Evolutionary conservation across 495 filamentous ascomycete genomes (phyloP).

Genomic region (Hyaloscypha finlandica): DNA sequence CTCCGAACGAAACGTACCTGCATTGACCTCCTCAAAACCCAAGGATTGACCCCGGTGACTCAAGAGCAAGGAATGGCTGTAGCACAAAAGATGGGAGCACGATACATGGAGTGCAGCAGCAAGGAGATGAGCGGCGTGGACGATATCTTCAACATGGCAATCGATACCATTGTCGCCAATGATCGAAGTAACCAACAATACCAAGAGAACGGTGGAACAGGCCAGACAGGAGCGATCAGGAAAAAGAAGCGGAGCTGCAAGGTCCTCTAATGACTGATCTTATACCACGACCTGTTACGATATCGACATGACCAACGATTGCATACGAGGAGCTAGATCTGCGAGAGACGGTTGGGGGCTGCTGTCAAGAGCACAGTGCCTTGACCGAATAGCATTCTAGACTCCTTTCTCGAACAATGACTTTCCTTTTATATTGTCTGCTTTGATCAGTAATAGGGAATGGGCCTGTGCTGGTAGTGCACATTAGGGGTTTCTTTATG

Average conservation of each 20-base stretch:
- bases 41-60: slow-evolving; percentile 93
- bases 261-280: slow-evolving; percentile 56
- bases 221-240: slow-evolving; percentile 34
- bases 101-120: slow-evolving; percentile 96
- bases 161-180: slow-evolving; percentile 80
- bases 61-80: slow-evolving; percentile 85
- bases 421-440: slow-evolving; percentile 20
- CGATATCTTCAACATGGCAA: slow-evolving; percentile 88
- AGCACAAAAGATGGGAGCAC: slow-evolving; percentile 87
- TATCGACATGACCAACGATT: slow-evolving; percentile 33
- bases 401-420: slow-evolving; percentile 15
- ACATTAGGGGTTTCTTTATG: slow-evolving; percentile 30
- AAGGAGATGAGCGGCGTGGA: slow-evolving; percentile 96
- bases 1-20: slow-evolving; percentile 91
- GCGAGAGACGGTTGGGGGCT: slow-evolving; percentile 15
- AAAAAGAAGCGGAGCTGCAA: slow-evolving; percentile 77
- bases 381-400: slow-evolving; percentile 23
- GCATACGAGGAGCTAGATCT: slow-evolving; percentile 31
- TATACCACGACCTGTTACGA: slow-evolving; percentile 29
- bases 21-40: slow-evolving; percentile 97
- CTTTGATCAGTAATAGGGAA: slow-evolving; percentile 26
- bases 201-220: slow-evolving; percentile 25
- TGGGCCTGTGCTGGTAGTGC: slow-evolving; percentile 25
- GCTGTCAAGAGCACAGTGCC: slow-evolving; percentile 19
- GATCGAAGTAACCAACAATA: slow-evolving; percentile 50